These are phyloP conservation scores for Penicillium occitanis DNA, from an alignment of 2,329 filamentous ascomycete genomes.

Conservation along the genomic window DNA sequence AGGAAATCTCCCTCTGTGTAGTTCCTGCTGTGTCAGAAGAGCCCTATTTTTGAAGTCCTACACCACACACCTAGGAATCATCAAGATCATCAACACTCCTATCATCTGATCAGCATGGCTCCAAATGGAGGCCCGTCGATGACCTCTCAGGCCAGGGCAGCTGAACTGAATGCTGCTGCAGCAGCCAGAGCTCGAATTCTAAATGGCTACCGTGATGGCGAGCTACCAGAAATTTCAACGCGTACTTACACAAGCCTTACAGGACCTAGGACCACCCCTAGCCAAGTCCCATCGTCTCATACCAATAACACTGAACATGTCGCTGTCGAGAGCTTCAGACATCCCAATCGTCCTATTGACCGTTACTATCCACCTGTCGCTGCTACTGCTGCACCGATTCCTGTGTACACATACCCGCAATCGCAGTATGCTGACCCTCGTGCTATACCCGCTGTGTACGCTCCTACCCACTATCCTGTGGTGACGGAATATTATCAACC, in stretches of 20 bases:
- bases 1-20: neutral
- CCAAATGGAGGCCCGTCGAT: constrained; percentile 19
- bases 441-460: neutral
- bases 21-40: neutral
- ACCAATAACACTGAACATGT: neutral
- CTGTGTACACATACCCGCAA: constrained; percentile 4
- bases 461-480: neutral
- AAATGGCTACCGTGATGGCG: constrained; percentile 17
- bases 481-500: constrained; percentile 15
- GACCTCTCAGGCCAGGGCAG: constrained; percentile 24
- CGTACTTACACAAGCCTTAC: constrained; percentile 25
- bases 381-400: neutral
- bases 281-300: neutral
- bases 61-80: neutral
- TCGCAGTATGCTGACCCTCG: constrained; percentile 9
- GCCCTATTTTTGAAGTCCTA: neutral
- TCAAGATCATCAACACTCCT: neutral
- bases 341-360: constrained; percentile 19
- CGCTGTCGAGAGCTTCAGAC: constrained; percentile 3
- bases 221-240: constrained; percentile 25
- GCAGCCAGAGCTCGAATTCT: constrained; percentile 20
- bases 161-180: constrained; percentile 23
- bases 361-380: constrained; percentile 16
- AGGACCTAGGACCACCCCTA: constrained; percentile 21
- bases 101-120: constrained; percentile 13